Evolutionary conservation across 2,329 filamentous ascomycete species (phyloP).

Genomic region (Cordyceps militaris): DNA sequence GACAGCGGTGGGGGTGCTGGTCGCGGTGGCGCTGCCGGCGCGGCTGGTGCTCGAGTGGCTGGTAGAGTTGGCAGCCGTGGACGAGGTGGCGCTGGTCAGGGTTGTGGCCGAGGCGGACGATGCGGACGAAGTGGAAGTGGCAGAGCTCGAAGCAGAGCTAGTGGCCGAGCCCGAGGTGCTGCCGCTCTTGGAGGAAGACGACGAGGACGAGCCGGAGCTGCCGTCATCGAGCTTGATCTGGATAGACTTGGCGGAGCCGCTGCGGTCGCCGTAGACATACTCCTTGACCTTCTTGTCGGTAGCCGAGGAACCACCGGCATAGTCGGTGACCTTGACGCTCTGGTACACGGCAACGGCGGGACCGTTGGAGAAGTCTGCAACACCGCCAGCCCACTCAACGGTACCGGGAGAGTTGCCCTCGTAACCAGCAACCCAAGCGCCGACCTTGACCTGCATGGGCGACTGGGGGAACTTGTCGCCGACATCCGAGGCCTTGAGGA

Average conservation of each 20-base stretch:
- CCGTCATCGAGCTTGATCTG: constrained; percentile 27
- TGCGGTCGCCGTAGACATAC: constrained; percentile 45
- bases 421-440: constrained; percentile 58
- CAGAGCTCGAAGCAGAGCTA: constrained; percentile 9
- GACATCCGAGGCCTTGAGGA: constrained; percentile 50
- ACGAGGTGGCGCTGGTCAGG: constrained; percentile 20
- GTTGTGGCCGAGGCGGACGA: constrained; percentile 11
- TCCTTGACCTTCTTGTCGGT: constrained; percentile 35
- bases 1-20: constrained; percentile 16
- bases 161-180: constrained; percentile 14
- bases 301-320: constrained; percentile 40
- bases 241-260: constrained; percentile 46
- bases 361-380: constrained; percentile 45
- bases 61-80: constrained; percentile 18
- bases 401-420: constrained; percentile 59
- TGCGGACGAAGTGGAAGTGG: constrained; percentile 8
- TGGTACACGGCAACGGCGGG: constrained; percentile 53
- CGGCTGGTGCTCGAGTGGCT: constrained; percentile 17
- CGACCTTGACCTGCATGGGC: constrained; percentile 64
- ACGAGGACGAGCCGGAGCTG: constrained; percentile 23
- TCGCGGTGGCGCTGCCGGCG: constrained; percentile 13
- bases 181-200: constrained; percentile 20
- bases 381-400: constrained; percentile 63
- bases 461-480: constrained; percentile 60
- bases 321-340: constrained; percentile 47